Conservation (phyloP, 371 early-diverging fungal species). For the Nematocida minor region DNA sequence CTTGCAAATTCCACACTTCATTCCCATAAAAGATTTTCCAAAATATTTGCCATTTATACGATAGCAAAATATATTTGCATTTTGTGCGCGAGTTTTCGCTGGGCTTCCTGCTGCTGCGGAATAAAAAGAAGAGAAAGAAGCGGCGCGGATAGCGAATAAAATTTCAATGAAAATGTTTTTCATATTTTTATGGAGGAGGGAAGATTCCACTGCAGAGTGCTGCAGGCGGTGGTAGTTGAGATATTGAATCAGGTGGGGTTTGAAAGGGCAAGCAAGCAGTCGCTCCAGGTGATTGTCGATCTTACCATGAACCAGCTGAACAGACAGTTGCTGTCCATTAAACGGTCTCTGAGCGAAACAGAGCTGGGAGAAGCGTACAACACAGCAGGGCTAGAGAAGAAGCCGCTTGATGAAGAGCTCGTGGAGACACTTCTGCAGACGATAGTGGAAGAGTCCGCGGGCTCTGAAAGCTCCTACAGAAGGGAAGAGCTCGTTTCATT, state of each 20-base stretch:
- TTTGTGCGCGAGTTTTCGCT: too few relatives aligned
- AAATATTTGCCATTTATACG: background rate
- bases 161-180: background rate
- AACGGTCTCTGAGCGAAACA: background rate
- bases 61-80: too few relatives aligned
- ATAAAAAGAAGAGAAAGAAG: too few relatives aligned
- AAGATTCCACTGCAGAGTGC: constrained; percentile 4
- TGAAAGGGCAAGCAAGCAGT: constrained; percentile 41
- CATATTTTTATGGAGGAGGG: constrained; percentile 38
- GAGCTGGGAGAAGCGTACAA: background rate
- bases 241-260: constrained; percentile 45
- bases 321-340: background rate
- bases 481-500: constrained; percentile 41
- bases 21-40: constrained; percentile 34
- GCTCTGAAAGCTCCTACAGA: constrained; percentile 10
- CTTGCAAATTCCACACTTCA: constrained; percentile 60
- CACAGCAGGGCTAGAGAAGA: background rate
- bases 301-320: background rate
- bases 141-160: background rate
- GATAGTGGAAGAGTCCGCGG: constrained; percentile 9
- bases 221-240: constrained; percentile 35
- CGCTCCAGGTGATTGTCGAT: constrained; percentile 15
- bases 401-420: background rate
- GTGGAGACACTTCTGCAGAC: background rate
- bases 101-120: too few relatives aligned